Evolutionary conservation across 1,284 basidiomycete genomes (phyloP).

Genomic region (Trametes pubescens): DNA sequence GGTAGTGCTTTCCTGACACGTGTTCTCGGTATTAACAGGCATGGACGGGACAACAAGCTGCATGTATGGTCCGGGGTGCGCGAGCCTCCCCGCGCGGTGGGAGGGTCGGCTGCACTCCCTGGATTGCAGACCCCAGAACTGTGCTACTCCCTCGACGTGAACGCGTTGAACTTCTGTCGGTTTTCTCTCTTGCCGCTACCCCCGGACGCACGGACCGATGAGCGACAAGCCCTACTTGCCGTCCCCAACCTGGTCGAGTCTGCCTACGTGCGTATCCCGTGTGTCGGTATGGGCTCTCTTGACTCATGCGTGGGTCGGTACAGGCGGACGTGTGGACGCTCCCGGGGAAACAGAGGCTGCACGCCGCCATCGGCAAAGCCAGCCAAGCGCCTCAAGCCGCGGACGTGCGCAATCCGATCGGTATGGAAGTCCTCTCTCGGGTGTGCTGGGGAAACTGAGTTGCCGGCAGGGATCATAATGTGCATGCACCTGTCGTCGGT

Average conservation of each 20-base stretch:
- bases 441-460: background rate
- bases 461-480: slow-evolving; percentile 81
- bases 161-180: slow-evolving; percentile 90
- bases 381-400: slow-evolving; percentile 43
- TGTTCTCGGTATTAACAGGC: slow-evolving; percentile 56
- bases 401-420: slow-evolving; percentile 47
- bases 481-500: slow-evolving; percentile 70
- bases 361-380: slow-evolving; percentile 80
- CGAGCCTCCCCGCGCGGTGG: slow-evolving; percentile 55
- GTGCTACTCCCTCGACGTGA: slow-evolving; percentile 79
- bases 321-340: slow-evolving; percentile 86
- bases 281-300: background rate
- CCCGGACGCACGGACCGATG: slow-evolving; percentile 25
- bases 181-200: slow-evolving; percentile 64
- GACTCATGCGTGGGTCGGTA: background rate
- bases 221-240: slow-evolving; percentile 64
- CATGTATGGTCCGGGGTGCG: slow-evolving; percentile 69
- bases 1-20: background rate
- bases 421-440: slow-evolving; percentile 14
- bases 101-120: slow-evolving; percentile 62
- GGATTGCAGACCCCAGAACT: slow-evolving; percentile 60
- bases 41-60: slow-evolving; percentile 87
- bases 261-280: slow-evolving; percentile 62
- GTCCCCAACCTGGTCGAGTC: slow-evolving; percentile 91
- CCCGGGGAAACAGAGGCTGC: slow-evolving; percentile 68